These are phyloP conservation scores for Lepidium africanum DNA, from an alignment of 345 rosid genomes.

Conservation along the genomic window DNA sequence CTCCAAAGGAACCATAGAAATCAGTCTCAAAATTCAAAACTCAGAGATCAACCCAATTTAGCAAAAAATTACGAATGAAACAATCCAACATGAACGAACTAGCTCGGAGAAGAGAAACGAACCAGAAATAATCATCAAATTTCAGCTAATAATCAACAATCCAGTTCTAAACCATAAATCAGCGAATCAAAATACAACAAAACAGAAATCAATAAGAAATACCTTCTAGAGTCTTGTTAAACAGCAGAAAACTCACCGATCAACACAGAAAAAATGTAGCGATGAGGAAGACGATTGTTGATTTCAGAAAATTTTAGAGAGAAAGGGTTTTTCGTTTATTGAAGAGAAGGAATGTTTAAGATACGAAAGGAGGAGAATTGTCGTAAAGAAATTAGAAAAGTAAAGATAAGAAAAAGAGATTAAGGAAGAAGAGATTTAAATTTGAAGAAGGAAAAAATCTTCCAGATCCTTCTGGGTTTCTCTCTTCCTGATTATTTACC, in stretches of 20 bases:
- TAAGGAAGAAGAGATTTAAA: background rate
- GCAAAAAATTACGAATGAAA: background rate
- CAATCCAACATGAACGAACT: background rate
- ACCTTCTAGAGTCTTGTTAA: background rate
- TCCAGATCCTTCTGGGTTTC: constrained; percentile 15
- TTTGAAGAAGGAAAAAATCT: background rate
- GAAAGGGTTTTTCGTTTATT: background rate
- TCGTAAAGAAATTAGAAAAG: background rate
- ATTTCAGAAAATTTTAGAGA: background rate
- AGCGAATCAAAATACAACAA: background rate
- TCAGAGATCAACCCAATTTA: background rate
- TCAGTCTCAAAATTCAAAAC: background rate
- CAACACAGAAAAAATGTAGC: background rate
- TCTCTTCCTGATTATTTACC: background rate
- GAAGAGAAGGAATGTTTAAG: background rate
- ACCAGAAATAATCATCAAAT: background rate
- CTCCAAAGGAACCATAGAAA: background rate
- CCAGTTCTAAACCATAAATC: background rate
- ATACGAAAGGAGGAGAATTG: constrained; percentile 8
- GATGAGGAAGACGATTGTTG: background rate
- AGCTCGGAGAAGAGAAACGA: background rate
- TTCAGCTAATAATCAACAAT: no score
- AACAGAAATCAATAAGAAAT: background rate
- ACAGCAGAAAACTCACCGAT: background rate
- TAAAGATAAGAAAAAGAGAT: background rate